Evolutionary conservation across 2,329 filamentous ascomycete species (phyloP), one percentile per base, ranked within the genome.

Genomic region (Nigrospora oryzae): DNA sequence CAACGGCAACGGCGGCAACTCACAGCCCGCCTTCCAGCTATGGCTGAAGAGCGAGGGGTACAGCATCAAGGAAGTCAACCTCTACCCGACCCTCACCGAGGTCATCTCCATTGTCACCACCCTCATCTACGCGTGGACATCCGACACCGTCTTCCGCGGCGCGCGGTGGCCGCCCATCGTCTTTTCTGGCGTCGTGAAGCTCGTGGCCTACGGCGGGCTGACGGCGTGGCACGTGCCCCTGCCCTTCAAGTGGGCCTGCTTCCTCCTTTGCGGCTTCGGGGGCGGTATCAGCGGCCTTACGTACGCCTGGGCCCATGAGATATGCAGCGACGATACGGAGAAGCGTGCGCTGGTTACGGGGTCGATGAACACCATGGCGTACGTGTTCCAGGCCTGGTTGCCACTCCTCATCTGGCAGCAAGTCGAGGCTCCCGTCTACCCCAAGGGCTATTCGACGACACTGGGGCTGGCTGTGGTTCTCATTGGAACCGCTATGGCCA

Each of bases 381-480:
- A 85, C 48, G 79, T 84, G 1, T 62, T 87, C 37, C 81, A 86
- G 55, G 79, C 81, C 0, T 86, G 82, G 82, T 58, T 87, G 36
- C 83, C 83, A 7, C 68, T 83, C 31, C 56, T 84, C 10, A 71
- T 84, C 11, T 85, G 81, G 81, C 75, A 80, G 61, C 77, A 81
- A 55, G 68, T 80, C 0, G 78, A 84, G 46, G 76, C 73, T 0
- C 81, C 81, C 0, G 51, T 64, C 37, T 85, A 84, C 45, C 65
- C 63, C 1, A 83, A 83, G 52, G 81, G 81, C 0, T 83, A 74
- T 42, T 68, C 77, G 11, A 81, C 78, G 0, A 71, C 73, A 50
- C 62, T 74, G 5, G 65, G 69, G 6, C 55, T 82, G 33, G 67
- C 71, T 0, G 56, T 68, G 0, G 61, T 62, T 2, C 53, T 83